phyloP scores from a whole-genome alignment of 2,329 filamentous ascomycete genomes.

The Davidsoniella eucalypti region DNA sequence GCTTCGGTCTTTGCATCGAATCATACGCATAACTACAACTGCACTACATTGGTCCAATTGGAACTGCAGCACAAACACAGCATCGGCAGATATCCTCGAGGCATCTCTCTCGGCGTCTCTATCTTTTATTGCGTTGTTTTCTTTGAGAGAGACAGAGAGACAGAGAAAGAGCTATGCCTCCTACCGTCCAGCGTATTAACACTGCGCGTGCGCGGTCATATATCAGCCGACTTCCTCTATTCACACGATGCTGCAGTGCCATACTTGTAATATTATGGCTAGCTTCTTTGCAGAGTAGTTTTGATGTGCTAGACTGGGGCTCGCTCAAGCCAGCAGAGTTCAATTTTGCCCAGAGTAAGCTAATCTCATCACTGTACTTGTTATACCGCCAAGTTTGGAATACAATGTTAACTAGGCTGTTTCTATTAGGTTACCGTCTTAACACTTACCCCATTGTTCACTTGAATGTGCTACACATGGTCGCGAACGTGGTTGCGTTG shows the following conservation, averaged over 20 bases:
- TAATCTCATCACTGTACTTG: neutral
- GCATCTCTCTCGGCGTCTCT: no score
- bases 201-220: slow-evolving; percentile 55
- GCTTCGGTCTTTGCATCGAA: no score
- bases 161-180: slow-evolving; percentile 2
- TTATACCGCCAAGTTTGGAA: neutral
- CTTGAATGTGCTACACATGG: slow-evolving; percentile 58
- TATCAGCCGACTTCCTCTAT: slow-evolving; percentile 68
- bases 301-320: slow-evolving; percentile 62
- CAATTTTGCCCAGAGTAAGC: slow-evolving; percentile 8
- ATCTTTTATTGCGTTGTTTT: no score
- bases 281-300: slow-evolving; percentile 49
- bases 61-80: no score
- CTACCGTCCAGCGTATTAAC: slow-evolving; percentile 31
- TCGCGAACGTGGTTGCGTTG: slow-evolving; percentile 65
- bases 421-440: slow-evolving; percentile 60
- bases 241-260: slow-evolving; percentile 43
- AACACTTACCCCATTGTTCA: slow-evolving; percentile 90
- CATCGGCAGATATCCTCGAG: no score
- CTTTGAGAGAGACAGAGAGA: no score
- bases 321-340: slow-evolving; percentile 62
- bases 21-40: no score
- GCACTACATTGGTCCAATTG: no score
- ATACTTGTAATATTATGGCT: slow-evolving; percentile 57
- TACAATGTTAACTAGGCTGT: neutral